These are phyloP conservation scores for Chloranthus sessilifolius DNA, from an alignment of 164 flowering plant species.

Conservation along the genomic window DNA sequence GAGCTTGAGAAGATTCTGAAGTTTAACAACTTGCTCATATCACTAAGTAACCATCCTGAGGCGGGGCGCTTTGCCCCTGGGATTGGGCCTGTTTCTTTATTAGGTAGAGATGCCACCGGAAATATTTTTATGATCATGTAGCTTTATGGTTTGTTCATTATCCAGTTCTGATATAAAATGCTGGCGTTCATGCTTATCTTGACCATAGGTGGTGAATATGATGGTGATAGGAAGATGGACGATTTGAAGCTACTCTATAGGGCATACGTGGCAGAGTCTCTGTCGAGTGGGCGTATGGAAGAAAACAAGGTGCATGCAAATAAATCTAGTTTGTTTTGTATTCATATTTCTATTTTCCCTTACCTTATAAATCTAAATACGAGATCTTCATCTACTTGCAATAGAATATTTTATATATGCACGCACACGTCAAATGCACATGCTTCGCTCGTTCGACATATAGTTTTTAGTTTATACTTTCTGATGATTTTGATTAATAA, in stretches of 20 bases:
- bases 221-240: constrained; percentile 69
- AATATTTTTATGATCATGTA: neutral
- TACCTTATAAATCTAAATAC: neutral
- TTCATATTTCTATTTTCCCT: neutral
- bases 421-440: too few relatives aligned
- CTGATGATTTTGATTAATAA: too few relatives aligned
- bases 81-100: constrained; percentile 70
- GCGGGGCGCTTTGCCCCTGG: constrained; percentile 68
- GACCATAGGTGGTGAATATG: constrained; percentile 87
- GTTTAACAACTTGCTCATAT: constrained; percentile 58
- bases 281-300: constrained; percentile 71
- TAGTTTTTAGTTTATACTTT: too few relatives aligned
- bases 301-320: constrained; percentile 59
- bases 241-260: constrained; percentile 87
- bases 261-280: constrained; percentile 68
- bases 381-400: neutral
- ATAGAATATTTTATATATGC: too few relatives aligned
- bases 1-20: constrained; percentile 68
- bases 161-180: neutral
- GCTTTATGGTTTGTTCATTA: neutral
- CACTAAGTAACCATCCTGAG: constrained; percentile 62
- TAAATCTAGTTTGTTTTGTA: neutral
- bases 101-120: constrained; percentile 39
- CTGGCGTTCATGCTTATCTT: neutral
- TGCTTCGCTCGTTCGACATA: too few relatives aligned